Evolutionary conservation across 257 asterid genomes (phyloP).

Genomic region (Avicennia marina): DNA sequence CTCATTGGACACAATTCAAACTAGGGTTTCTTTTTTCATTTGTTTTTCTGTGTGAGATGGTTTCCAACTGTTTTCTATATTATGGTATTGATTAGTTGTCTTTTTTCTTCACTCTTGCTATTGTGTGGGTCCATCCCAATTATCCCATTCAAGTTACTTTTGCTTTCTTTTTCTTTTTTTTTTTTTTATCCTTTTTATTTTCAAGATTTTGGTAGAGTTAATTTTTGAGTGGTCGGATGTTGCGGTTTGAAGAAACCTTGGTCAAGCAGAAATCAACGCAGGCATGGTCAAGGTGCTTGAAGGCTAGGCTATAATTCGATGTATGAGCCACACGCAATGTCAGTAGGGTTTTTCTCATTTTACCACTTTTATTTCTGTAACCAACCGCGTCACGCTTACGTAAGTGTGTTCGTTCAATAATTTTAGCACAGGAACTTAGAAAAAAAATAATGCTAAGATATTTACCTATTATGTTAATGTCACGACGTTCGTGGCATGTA

Average conservation of each 20-base stretch:
- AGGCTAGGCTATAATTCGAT: background rate
- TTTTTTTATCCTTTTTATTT: too few relatives aligned
- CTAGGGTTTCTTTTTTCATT: conserved; percentile 20
- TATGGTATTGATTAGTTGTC: conserved; percentile 29
- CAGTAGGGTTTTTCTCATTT: too few relatives aligned
- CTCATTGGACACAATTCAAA: conserved; percentile 53
- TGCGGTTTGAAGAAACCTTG: conserved; percentile 19
- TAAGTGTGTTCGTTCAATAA: too few relatives aligned
- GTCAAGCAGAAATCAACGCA: conserved; percentile 21
- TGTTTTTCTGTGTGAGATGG: conserved; percentile 23
- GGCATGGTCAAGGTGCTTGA: conserved; percentile 15
- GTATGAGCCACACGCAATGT: conserved; percentile 13
- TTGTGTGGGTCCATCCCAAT: conserved; percentile 45
- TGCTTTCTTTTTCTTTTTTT: background rate
- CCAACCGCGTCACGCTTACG: too few relatives aligned
- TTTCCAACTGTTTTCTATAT: conserved; percentile 36
- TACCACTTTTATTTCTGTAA: too few relatives aligned
- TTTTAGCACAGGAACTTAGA: too few relatives aligned
- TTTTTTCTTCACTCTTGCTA: conserved; percentile 35
- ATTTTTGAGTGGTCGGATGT: conserved; percentile 26
- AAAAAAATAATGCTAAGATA: too few relatives aligned
- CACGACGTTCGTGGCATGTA: too few relatives aligned
- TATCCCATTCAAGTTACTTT: conserved; percentile 23
- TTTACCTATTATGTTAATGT: too few relatives aligned
- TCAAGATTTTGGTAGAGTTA: conserved; percentile 9